Percentiles rank a stretch among this genome's conserved stretches.
These are phyloP conservation scores for Cajanus cajan DNA, from an alignment of 306 rosid genomes.

Conservation along the genomic window DNA sequence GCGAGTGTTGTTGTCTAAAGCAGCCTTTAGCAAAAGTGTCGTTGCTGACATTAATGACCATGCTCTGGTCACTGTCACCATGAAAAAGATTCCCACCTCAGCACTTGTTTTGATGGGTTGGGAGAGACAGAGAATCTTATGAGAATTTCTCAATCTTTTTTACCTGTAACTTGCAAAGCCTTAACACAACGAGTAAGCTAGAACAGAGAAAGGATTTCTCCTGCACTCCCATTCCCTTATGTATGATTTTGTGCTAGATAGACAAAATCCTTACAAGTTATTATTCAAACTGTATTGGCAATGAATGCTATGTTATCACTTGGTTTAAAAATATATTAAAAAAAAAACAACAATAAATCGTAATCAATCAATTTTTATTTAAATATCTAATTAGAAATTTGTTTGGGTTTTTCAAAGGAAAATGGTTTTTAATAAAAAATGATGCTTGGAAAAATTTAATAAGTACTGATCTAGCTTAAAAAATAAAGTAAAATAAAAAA, in stretches of 20 bases:
- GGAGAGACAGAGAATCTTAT: conserved; percentile 25
- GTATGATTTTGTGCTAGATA: not conserved
- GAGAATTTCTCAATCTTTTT: conserved; percentile 1
- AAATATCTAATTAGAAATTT: not conserved
- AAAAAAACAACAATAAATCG: not conserved
- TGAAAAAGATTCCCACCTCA: conserved; percentile 24
- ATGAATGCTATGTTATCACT: not conserved
- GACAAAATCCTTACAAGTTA: not conserved
- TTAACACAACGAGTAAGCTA: not conserved
- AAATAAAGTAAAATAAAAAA: not conserved
- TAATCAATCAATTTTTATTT: not conserved
- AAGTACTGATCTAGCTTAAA: no score
- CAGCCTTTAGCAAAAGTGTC: conserved; percentile 34
- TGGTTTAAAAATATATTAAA: not conserved
- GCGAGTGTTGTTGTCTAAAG: conserved; percentile 17
- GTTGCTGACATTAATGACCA: conserved; percentile 25
- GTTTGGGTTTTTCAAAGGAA: not conserved
- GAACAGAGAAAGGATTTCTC: not conserved
- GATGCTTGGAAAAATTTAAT: not conserved
- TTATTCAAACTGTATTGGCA: not conserved
- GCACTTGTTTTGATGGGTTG: conserved; percentile 1
- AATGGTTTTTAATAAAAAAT: not conserved
- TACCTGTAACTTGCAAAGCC: not conserved
- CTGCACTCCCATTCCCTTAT: not conserved
- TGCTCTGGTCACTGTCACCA: conserved; percentile 16